Evolutionary conservation across 306 rosid species (phyloP), one percentile per base, ranked within the genome.

Genomic region (Neltuma alba): DNA sequence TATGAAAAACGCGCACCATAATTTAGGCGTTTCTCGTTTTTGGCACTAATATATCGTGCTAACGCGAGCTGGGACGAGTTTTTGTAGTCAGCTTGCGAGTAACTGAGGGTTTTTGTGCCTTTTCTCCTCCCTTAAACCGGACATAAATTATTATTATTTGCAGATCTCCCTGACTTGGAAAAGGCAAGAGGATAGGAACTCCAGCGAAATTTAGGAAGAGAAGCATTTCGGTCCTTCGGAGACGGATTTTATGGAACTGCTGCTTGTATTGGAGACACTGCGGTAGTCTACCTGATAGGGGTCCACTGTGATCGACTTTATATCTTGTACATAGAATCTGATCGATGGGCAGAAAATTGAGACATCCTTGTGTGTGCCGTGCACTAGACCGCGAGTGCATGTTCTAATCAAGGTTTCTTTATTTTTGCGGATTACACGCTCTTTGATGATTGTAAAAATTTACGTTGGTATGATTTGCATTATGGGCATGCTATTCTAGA

Each of bases 91-190:
- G 7, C 27, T 50, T 50, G 9, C 20, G 20, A 50, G 9, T 50
- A 2, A 50, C 7, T 7, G 25, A 50, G 27, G 58, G 58, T 48
- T 48, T 2, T 50, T 50, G 58, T 50, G 25, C 25, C 23, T 50
- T 50, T 50, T 6, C 58, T 6, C 25, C 58, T 50, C 58, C 58
- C 58, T 50, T 20, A 20, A 50, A 50, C 58, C 58, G 20, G 58
- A 20, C 58, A 50, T 50, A 20, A 50, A 50, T 2, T n/a, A 52
- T 52, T 52, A 52, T 52, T 52, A 52, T 52, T 18, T 76, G 82
- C 94, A 94, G 97, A 92, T 92, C 97, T 94, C 61, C 98, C 98
- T 12, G 98, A 94, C 88, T 84, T 94, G 89, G 96, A 92, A 79
- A 94, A 92, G 89, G 98, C 92, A 34, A 87, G 96, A 72, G 93